phyloP scores from a whole-genome alignment of 768 basidiomycete genomes.

The Scleroderma bovista region DNA sequence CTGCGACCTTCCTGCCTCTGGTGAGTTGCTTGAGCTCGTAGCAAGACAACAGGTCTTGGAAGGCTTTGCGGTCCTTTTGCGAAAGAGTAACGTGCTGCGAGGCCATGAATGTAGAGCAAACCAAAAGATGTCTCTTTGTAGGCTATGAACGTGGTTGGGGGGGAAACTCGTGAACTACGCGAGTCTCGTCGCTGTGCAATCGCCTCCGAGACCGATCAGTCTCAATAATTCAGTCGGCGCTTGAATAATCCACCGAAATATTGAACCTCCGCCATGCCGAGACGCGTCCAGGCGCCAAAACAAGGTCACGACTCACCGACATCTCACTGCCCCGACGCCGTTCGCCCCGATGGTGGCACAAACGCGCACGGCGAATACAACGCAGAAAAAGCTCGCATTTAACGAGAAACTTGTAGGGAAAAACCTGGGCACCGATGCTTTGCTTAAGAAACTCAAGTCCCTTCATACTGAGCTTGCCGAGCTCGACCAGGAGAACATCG shows the following conservation, averaged over 20 bases:
- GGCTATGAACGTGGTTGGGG: neutral
- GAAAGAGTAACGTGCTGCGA: constrained; percentile 41
- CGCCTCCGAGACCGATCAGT: neutral
- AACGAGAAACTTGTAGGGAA: constrained; percentile 77
- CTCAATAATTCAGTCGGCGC: neutral
- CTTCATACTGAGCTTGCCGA: constrained; percentile 73
- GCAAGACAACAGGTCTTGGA: constrained; percentile 78
- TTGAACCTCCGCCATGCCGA: neutral
- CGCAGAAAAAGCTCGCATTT: constrained; percentile 65
- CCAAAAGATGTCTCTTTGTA: neutral
- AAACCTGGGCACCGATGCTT: constrained; percentile 70
- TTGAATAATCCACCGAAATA: neutral
- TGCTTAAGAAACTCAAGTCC: constrained; percentile 80
- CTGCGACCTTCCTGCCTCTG: constrained; percentile 85
- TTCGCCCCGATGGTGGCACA: constrained; percentile 60
- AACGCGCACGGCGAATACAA: constrained; percentile 52
- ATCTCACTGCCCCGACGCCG: neutral
- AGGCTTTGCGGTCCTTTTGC: constrained; percentile 77
- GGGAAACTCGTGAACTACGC: neutral
- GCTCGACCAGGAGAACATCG: constrained; percentile 85
- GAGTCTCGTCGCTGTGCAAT: neutral
- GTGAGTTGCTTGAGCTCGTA: constrained; percentile 90
- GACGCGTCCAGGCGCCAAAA: neutral
- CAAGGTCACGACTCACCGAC: constrained; percentile 1
- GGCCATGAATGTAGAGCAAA: constrained; percentile 12